Percentiles rank a stretch among this genome's conserved stretches.
Evolutionary conservation across 441 rosid species (phyloP).

Genomic region (Mallotus japonicus): DNA sequence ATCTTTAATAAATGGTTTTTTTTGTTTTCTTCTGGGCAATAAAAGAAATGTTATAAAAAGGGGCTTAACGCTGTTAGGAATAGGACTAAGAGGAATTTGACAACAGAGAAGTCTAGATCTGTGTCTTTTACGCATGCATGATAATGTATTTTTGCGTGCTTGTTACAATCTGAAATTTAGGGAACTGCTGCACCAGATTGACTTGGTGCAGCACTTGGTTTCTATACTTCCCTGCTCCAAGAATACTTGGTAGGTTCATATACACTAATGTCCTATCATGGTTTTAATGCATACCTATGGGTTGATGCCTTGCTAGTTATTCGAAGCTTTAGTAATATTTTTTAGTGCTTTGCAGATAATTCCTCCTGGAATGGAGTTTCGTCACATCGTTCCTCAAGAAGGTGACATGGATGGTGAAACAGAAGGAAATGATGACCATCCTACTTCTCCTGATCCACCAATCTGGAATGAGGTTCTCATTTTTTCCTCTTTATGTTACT

Average conservation of each 20-base stretch:
- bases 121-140: not conserved
- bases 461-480: constrained; percentile 82
- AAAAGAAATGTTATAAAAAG: not conserved
- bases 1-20: not conserved
- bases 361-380: constrained; percentile 99
- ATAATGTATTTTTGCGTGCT: not conserved
- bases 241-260: not conserved
- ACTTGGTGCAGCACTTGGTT: not conserved
- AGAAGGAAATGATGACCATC: constrained; percentile 59
- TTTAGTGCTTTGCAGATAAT: constrained; percentile 50
- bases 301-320: not conserved
- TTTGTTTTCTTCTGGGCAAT: too few relatives aligned
- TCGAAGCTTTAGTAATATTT: not conserved
- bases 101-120: not conserved
- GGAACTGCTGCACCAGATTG: not conserved
- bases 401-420: constrained; percentile 72
- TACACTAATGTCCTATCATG: not conserved
- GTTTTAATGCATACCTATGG: not conserved
- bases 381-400: constrained; percentile 79
- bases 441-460: constrained; percentile 71
- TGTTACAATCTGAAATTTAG: not conserved
- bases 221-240: not conserved
- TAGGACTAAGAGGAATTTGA: not conserved
- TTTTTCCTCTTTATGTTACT: not conserved
- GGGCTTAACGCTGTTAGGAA: not conserved